Evolutionary conservation across 768 basidiomycete genomes (phyloP).

Genomic region (Ephemerocybe angulata): DNA sequence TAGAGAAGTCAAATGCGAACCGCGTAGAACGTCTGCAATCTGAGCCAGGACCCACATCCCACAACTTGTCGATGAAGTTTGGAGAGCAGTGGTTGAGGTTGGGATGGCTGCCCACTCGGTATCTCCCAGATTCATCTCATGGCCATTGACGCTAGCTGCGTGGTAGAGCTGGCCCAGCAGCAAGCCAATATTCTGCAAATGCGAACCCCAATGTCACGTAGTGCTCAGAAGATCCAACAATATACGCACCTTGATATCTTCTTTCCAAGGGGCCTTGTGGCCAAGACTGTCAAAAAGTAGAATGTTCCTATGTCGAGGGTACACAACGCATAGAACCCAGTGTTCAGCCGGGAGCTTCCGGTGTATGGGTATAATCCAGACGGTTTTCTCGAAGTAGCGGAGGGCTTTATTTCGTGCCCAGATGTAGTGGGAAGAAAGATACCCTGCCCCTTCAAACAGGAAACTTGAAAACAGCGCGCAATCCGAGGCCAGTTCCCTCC

Average conservation of each 20-base stretch:
- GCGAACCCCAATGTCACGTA: background rate
- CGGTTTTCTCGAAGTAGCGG: constrained; percentile 26
- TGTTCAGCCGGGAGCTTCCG: constrained; percentile 16
- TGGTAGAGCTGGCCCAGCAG: background rate
- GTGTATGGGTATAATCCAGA: constrained; percentile 39
- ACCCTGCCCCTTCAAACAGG: constrained; percentile 16
- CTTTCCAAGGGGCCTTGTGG: background rate
- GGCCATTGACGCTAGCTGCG: background rate
- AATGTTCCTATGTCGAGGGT: constrained; percentile 11
- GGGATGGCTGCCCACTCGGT: constrained; percentile 13
- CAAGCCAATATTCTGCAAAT: background rate
- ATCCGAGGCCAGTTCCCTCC: too few species aligned
- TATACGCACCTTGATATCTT: background rate
- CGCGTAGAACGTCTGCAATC: constrained; percentile 18
- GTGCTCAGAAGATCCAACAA: background rate
- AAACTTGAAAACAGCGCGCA: too few species aligned
- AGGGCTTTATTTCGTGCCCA: constrained; percentile 17
- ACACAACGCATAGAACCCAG: constrained; percentile 29
- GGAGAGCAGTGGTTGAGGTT: background rate
- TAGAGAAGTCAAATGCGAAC: constrained; percentile 13
- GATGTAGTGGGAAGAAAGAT: constrained; percentile 14
- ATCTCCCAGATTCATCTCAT: background rate
- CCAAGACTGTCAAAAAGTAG: constrained; percentile 32
- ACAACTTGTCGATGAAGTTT: constrained; percentile 14
- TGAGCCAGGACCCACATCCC: constrained; percentile 22